These are phyloP conservation scores for Dactylellina haptotyla DNA, from an alignment of 2,329 filamentous ascomycete genomes.

Conservation along the genomic window DNA sequence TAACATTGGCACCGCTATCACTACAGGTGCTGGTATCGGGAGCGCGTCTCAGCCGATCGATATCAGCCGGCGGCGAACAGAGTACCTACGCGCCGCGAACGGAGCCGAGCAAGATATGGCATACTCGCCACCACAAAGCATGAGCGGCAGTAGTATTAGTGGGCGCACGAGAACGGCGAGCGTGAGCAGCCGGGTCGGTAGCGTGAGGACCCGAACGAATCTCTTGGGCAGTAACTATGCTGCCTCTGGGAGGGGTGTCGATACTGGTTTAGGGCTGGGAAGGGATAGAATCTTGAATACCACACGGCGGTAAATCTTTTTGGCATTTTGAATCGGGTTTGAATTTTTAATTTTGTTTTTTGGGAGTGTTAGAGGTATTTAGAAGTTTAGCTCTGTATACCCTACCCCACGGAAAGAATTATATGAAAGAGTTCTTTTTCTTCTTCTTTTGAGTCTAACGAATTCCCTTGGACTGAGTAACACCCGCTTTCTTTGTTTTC, in stretches of 20 bases:
- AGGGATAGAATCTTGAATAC: constrained; percentile 47
- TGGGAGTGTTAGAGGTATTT: no score
- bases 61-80: constrained; percentile 36
- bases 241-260: constrained; percentile 34
- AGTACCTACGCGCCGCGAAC: constrained; percentile 41
- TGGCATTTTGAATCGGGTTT: constrained; percentile 2
- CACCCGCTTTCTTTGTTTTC: neutral
- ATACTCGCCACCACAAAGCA: constrained; percentile 37
- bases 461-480: constrained; percentile 33
- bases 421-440: constrained; percentile 10
- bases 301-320: constrained; percentile 25
- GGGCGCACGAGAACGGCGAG: constrained; percentile 28
- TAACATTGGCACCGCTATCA: constrained; percentile 36
- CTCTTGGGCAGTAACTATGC: constrained; percentile 38
- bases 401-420: neutral
- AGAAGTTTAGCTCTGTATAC: neutral
- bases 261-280: constrained; percentile 33
- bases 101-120: constrained; percentile 32
- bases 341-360: no score
- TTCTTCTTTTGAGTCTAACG: constrained; percentile 32
- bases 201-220: constrained; percentile 39
- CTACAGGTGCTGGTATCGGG: constrained; percentile 21
- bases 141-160: constrained; percentile 8
- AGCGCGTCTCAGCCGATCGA: constrained; percentile 47
- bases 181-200: constrained; percentile 41